Percentiles rank a stretch among this genome's conserved stretches.
These are phyloP conservation scores for Calocybe indica DNA, from an alignment of 768 basidiomycete species.

Conservation along the genomic window DNA sequence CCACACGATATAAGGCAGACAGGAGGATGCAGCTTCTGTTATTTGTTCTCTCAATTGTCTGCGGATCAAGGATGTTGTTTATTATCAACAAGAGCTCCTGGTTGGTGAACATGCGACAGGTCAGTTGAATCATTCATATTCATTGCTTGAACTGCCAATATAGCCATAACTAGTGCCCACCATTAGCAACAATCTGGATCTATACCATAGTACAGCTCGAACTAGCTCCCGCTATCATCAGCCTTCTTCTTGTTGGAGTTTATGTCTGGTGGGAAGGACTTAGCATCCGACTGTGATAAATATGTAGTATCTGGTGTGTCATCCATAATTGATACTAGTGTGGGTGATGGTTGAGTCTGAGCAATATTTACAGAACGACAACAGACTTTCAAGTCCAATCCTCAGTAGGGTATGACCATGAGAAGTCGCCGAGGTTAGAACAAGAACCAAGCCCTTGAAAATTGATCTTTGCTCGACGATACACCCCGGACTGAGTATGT, in stretches of 20 bases:
- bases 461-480: conserved; percentile 68
- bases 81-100: conserved; percentile 66
- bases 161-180: conserved; percentile 49
- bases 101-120: conserved; percentile 72
- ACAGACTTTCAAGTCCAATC: too few relatives aligned
- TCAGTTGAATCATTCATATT: conserved; percentile 15
- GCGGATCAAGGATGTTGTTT: conserved; percentile 66
- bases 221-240: conserved; percentile 53
- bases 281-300: conserved; percentile 11
- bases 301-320: not conserved
- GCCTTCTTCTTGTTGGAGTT: conserved; percentile 42
- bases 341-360: too few relatives aligned
- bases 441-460: not conserved
- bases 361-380: too few relatives aligned
- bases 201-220: conserved; percentile 69
- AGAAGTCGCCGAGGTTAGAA: not conserved
- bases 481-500: conserved; percentile 60
- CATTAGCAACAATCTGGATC: conserved; percentile 74
- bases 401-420: too few relatives aligned
- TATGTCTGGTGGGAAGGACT: conserved; percentile 63
- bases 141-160: too few relatives aligned
- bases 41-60: conserved; percentile 49
- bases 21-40: conserved; percentile 49
- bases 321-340: too few relatives aligned
- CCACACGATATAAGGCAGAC: conserved; percentile 57